A percentile compares a stretch with the other conserved stretches of the same genome.
Evolutionary conservation across 805 yeast genomes (phyloP).

Genomic region (Limtongozyma cylindracea): DNA sequence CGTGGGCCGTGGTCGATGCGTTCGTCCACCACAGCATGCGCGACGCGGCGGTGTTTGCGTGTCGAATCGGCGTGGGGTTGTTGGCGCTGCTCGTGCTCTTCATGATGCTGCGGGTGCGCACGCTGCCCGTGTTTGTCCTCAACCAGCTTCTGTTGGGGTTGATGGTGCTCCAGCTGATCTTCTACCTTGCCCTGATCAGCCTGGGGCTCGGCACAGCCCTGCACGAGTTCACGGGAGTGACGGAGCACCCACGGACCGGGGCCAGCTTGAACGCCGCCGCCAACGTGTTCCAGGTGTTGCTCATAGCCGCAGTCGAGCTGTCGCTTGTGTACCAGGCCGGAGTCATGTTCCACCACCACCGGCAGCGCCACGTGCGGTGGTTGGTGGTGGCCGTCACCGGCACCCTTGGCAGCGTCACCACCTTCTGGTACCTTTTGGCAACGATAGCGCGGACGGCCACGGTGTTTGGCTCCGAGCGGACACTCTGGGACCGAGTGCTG

Average conservation of each 20-base stretch:
- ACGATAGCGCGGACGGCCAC: too few species aligned
- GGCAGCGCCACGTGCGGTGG: slow-evolving; percentile 15
- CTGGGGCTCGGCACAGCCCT: slow-evolving; percentile 26
- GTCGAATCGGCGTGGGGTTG: slow-evolving; percentile 3
- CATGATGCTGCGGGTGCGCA: slow-evolving; percentile 7
- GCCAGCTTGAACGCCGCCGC: slow-evolving; percentile 32
- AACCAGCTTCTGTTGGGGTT: slow-evolving; percentile 36
- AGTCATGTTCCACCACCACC: slow-evolving; percentile 40
- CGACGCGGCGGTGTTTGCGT: too few species aligned
- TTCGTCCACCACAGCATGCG: too few species aligned
- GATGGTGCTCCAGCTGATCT: slow-evolving; percentile 30
- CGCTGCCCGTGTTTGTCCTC: slow-evolving; percentile 45
- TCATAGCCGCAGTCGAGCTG: slow-evolving; percentile 32
- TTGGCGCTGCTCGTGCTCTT: slow-evolving; percentile 2
- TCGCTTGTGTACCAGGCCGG: slow-evolving; percentile 51
- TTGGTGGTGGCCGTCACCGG: slow-evolving; percentile 10
- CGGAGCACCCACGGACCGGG: slow-evolving; percentile 4
- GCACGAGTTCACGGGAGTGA: slow-evolving; percentile 11
- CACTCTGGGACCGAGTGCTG: slow-evolving; percentile 15
- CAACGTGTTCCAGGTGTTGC: slow-evolving; percentile 28
- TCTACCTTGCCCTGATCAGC: slow-evolving; percentile 26
- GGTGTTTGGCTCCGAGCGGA: not conserved
- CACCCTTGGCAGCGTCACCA: slow-evolving; percentile 22
- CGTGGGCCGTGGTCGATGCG: too few species aligned
- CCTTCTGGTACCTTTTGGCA: slow-evolving; percentile 33